A percentile compares a stretch with the other conserved stretches of the same genome.
phyloP scores from a whole-genome alignment of 345 rosid species.

The Hevea brasiliensis region DNA sequence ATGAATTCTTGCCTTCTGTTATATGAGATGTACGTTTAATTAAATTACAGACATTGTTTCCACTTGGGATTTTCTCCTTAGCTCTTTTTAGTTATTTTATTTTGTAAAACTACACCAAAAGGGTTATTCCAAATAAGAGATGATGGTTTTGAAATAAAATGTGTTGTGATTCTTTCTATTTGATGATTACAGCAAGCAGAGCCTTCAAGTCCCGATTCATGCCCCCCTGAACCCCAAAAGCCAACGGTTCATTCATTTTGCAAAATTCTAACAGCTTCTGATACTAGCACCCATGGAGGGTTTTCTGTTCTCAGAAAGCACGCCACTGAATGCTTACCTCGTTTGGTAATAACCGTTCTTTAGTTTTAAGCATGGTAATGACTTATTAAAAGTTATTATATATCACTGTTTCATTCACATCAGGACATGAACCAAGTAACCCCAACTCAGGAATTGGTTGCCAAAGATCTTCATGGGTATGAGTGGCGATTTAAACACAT shows the following conservation, averaged over 20 bases:
- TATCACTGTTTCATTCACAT: conserved; percentile 3
- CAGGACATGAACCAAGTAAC: conserved; percentile 88
- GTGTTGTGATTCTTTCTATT: background rate
- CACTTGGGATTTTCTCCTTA: background rate
- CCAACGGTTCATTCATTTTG: conserved; percentile 67
- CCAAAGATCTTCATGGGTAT: conserved; percentile 89
- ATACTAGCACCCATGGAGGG: conserved; percentile 98
- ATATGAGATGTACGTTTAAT: background rate
- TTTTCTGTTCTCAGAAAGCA: conserved; percentile 89
- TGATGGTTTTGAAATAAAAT: background rate
- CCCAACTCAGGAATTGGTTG: conserved; percentile 88
- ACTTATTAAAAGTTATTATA: background rate
- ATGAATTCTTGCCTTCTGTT: background rate
- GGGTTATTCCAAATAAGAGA: background rate
- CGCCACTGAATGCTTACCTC: conserved; percentile 93
- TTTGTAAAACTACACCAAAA: background rate
- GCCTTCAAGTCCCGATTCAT: conserved; percentile 52
- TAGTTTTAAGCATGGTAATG: background rate
- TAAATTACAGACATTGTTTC: background rate
- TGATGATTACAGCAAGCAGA: conserved; percentile 45
- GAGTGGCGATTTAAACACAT: conserved; percentile 97
- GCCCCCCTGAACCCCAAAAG: conserved; percentile 43
- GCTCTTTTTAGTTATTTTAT: background rate
- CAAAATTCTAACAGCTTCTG: conserved; percentile 93
- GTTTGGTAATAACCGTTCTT: conserved; percentile 48